Base-by-base conservation (phyloP, 306 rosid genomes). In the Acacia melanoxylon region DNA sequence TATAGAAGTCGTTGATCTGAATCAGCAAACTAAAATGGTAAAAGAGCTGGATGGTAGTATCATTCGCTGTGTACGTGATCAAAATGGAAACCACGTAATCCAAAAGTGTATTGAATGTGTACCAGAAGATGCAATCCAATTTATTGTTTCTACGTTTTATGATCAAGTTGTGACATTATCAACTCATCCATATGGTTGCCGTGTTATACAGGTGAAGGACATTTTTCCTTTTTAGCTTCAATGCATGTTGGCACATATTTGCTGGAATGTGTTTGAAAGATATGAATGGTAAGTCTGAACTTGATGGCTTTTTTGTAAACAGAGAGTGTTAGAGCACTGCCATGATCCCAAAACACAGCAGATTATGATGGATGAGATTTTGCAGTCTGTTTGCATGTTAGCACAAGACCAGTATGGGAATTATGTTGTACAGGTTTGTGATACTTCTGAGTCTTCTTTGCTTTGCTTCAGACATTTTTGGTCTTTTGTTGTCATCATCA, bases 21-120 rank as follows among this genome's bases (percentile, higher is more conserved):
- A 90, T 86, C 99, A 93, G 88, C 90, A 95, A 86, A 95, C 92
- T 75, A 88, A 85, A 90, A 93, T 95, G 98, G 99, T 93, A 17
- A 80, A 76, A 61, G 99, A 93, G 86, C 95, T 95, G 85, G 95
- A 95, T 11, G 97, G 99, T 72, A 87, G 91, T 63, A 84, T 93
- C 24, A 95, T 93, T 98, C 98, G 98, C 29, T 93, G 99, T 11
- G 98, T 95, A 5, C 99, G 97, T 77, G 99, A 95, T 89, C 99
- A 95, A 81, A 95, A 95, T 75, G 99, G 99, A 44, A 95, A 95
- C 85, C 99, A 95, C 80, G 99, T 95, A 78, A 87, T 95, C 83
- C 98, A 95, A 84, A 95, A 93, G 86, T 93, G 98, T 84, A 95
- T 95, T 81, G 99, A 95, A 84, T 95, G 99, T 87, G 95, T 95